phyloP scores from a whole-genome alignment of 371 early-diverging fungal genomes.

The Enterospora canceri region DNA sequence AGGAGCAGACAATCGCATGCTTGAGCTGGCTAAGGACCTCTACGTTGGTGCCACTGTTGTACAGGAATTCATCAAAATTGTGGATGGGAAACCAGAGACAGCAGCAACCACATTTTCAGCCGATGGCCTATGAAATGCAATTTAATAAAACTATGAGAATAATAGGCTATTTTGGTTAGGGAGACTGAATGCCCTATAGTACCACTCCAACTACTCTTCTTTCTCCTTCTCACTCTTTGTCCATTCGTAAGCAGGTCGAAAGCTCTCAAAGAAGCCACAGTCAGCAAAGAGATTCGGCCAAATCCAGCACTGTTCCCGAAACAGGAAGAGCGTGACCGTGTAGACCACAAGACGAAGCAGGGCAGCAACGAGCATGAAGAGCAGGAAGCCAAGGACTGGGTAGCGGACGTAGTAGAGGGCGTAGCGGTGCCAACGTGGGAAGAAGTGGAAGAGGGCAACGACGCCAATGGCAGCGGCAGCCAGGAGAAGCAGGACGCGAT shows the following conservation, averaged over 20 bases:
- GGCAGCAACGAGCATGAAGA: conserved; percentile 72
- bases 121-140: neutral
- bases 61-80: conserved; percentile 17
- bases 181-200: neutral
- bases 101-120: too few relatives aligned
- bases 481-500: conserved; percentile 64
- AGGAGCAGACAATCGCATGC: neutral
- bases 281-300: conserved; percentile 97
- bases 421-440: conserved; percentile 70
- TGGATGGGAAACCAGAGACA: neutral
- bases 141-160: neutral
- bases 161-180: neutral
- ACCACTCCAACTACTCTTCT: neutral
- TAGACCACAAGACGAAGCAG: conserved; percentile 76
- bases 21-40: neutral
- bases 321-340: conserved; percentile 63
- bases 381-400: conserved; percentile 64
- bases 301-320: conserved; percentile 88
- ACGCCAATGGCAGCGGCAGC: conserved; percentile 67
- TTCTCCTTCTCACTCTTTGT: neutral
- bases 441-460: conserved; percentile 88
- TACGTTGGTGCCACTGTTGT: conserved; percentile 20
- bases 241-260: conserved; percentile 84
- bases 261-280: conserved; percentile 84
- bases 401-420: conserved; percentile 71